Conservation (phyloP, 768 basidiomycete species). For the Candolleomyces eurysporus region DNA sequence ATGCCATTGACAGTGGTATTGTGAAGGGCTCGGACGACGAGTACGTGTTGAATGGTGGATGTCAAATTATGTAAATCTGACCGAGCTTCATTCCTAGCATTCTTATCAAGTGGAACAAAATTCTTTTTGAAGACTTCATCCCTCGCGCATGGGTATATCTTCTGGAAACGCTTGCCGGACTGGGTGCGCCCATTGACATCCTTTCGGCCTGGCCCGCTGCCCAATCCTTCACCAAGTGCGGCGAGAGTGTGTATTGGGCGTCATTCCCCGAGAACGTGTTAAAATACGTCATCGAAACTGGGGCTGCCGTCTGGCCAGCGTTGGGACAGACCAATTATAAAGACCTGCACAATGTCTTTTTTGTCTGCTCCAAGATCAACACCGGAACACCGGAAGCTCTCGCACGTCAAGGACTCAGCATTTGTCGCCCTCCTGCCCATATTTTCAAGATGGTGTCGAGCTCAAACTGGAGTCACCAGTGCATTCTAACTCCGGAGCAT, state of each 20-base stretch:
- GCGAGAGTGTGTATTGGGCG: conserved; percentile 41
- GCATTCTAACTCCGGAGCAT: conserved; percentile 7
- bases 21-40: conserved; percentile 37
- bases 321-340: conserved; percentile 9
- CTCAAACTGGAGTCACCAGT: conserved; percentile 9
- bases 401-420: conserved; percentile 28
- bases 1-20: conserved; percentile 37
- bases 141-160: conserved; percentile 41
- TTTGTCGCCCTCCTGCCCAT: conserved; percentile 30
- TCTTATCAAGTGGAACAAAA: conserved; percentile 45
- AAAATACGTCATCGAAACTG: conserved; percentile 19
- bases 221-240: conserved; percentile 27
- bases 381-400: conserved; percentile 25
- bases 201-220: conserved; percentile 41
- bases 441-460: conserved; percentile 26
- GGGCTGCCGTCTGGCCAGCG: conserved; percentile 34
- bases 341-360: conserved; percentile 15
- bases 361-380: conserved; percentile 22
- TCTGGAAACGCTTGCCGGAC: conserved; percentile 27
- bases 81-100: conserved; percentile 27
- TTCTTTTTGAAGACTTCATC: conserved; percentile 44
- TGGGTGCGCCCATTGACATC: conserved; percentile 21
- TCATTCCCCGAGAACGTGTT: conserved; percentile 30
- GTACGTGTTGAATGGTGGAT: conserved; percentile 24
- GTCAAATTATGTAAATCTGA: neutral